Evolutionary conservation across 2,329 filamentous ascomycete species (phyloP).

Genomic region (Calonectria fujianensis): DNA sequence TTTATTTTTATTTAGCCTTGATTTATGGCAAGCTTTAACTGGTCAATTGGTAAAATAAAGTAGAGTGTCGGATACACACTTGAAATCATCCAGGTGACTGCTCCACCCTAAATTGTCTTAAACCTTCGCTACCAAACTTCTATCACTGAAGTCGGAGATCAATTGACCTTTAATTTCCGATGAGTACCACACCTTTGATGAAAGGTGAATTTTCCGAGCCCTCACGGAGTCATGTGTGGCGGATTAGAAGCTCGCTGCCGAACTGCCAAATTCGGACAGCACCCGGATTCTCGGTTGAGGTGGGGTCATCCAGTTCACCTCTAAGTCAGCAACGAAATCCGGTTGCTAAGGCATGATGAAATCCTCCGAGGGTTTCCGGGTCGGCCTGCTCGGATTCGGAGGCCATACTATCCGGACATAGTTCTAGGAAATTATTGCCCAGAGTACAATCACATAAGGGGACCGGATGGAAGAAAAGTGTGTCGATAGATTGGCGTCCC

Average conservation of each 20-base stretch:
- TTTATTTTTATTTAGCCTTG: no score
- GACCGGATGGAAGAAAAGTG: background rate
- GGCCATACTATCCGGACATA: background rate
- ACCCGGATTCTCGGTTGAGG: background rate
- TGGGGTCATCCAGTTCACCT: background rate
- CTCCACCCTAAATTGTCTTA: no score
- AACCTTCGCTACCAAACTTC: background rate
- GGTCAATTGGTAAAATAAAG: no score
- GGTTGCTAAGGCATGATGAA: background rate
- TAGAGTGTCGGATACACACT: background rate
- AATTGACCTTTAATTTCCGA: background rate
- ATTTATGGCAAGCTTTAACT: no score
- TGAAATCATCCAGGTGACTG: background rate
- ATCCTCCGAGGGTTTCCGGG: background rate
- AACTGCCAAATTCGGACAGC: background rate
- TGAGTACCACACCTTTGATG: background rate
- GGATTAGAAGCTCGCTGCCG: background rate
- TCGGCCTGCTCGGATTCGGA: background rate
- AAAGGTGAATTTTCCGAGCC: background rate
- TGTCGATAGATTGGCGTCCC: background rate
- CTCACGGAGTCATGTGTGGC: background rate
- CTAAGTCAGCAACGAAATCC: background rate
- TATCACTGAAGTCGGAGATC: background rate
- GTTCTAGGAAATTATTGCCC: background rate
- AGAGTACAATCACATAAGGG: background rate